Evolutionary conservation across 2,329 filamentous ascomycete genomes (phyloP), one percentile per base, ranked within the genome.

Genomic region (Periglandula ipomoeae): DNA sequence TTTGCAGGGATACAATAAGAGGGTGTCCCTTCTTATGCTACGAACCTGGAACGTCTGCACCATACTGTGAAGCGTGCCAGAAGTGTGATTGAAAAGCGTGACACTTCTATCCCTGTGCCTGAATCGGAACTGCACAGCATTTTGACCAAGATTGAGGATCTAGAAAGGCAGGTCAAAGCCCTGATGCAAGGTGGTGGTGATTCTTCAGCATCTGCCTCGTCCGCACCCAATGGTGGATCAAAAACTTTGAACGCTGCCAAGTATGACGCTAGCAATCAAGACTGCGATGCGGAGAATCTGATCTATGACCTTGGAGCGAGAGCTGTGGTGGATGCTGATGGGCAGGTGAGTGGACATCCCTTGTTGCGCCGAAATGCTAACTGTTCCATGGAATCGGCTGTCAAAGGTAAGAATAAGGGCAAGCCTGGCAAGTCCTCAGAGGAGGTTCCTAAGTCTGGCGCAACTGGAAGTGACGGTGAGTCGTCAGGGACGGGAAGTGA

Each of bases 111-210:
- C n/a, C 53, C 59, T 15, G 55, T 65, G 27, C 50, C 59, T 5
- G 49, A 55, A 23, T 47, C 55, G 22, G 55, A 55, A 19, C 42
- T 66, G 5, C 43, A 56, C 4, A 52, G 56, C 24, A 58, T 66
- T 19, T 53, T 66, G 5, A 49, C 56, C 37, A 60, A 61, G 48
- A 57, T 66, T 42, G 54, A 58, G 32, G 47, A 35, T 2, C 53
- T 65, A 1, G 55, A 63, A 47, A 49, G 56, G 17, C 57, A 65
- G 51, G 59, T 65, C 15, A 47, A 52, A 20, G 52, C 37, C 17
- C 53, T 65, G 55, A 42, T 66, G n/a, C 34, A 17, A 11, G 27
- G 32, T 11, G 38, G 23, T 4, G 24, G 38, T n/a, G 19, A 35
- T n/a, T 42, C 50, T n/a, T 34, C 44, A 0, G 34, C 32, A 19